phyloP scores from a whole-genome alignment of 257 asterid species.

The Echites panduratus region DNA sequence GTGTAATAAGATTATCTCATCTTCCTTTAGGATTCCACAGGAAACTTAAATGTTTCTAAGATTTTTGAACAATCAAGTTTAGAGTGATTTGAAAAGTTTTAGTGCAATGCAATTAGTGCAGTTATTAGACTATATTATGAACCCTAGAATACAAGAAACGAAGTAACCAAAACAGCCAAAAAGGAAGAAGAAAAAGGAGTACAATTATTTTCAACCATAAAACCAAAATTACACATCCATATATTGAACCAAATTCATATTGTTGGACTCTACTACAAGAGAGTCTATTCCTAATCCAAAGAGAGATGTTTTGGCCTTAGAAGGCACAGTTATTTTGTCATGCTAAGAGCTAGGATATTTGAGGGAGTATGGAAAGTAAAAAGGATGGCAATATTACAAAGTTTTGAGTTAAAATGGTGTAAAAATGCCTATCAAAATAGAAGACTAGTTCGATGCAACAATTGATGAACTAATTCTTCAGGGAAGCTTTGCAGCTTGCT shows the following conservation, averaged over 20 bases:
- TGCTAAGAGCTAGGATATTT: too few species aligned
- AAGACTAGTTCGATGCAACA: neutral
- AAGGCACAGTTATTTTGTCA: neutral
- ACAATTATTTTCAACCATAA: neutral
- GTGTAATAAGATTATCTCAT: neutral
- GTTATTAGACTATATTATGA: neutral
- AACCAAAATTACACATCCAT: neutral
- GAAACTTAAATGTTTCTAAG: neutral
- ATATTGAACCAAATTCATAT: neutral
- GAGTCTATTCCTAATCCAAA: neutral
- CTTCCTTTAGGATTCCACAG: neutral
- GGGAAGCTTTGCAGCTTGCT: slow-evolving; percentile 9
- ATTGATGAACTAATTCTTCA: neutral
- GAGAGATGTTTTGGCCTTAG: neutral
- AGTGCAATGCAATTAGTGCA: neutral
- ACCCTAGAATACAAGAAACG: neutral
- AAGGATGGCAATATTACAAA: neutral
- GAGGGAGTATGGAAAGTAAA: neutral
- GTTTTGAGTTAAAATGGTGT: neutral
- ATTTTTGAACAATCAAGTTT: neutral
- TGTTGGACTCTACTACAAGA: neutral
- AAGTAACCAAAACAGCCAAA: neutral
- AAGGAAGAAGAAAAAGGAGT: neutral
- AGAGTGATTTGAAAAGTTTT: neutral
- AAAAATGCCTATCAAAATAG: neutral